Conservation (phyloP, 2,329 filamentous ascomycete genomes). For the Epicoccum nigrum region DNA sequence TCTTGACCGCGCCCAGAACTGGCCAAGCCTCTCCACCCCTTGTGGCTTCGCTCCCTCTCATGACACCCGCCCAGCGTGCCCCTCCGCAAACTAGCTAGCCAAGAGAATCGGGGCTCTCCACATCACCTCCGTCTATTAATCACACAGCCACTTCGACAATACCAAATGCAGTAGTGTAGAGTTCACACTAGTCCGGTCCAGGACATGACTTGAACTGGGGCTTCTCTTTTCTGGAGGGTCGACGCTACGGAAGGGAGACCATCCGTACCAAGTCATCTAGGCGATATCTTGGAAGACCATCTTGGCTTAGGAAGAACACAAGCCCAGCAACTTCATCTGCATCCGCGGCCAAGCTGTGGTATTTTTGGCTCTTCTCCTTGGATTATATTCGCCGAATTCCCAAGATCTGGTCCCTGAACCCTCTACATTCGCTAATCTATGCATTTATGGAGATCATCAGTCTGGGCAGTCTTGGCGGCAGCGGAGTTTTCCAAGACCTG, state of each 20-base stretch:
- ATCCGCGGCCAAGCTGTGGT: conserved; percentile 3
- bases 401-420: conserved; percentile 2
- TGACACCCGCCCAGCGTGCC: conserved; percentile 12
- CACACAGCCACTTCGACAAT: conserved; percentile 10
- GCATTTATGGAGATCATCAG: conserved; percentile 5
- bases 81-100: conserved; percentile 3
- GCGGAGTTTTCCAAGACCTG: conserved; percentile 1
- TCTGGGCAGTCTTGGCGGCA: conserved; percentile 6
- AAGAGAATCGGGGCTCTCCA: conserved; percentile 13
- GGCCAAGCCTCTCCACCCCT: conserved; percentile 14
- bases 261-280: conserved; percentile 35
- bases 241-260: conserved; percentile 24
- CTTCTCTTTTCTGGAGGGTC: conserved; percentile 5
- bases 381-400: background rate
- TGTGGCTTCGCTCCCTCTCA: conserved; percentile 2
- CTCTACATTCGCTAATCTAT: conserved; percentile 2
- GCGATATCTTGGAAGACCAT: conserved; percentile 35
- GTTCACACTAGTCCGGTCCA: background rate
- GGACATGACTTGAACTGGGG: background rate
- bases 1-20: background rate
- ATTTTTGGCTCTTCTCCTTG: background rate
- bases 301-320: conserved; percentile 4
- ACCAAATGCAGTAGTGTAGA: conserved; percentile 1
- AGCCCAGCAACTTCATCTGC: background rate
- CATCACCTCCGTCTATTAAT: conserved; percentile 3